Evolutionary conservation across 306 rosid species (phyloP).

Genomic region (Prunus dulcis): DNA sequence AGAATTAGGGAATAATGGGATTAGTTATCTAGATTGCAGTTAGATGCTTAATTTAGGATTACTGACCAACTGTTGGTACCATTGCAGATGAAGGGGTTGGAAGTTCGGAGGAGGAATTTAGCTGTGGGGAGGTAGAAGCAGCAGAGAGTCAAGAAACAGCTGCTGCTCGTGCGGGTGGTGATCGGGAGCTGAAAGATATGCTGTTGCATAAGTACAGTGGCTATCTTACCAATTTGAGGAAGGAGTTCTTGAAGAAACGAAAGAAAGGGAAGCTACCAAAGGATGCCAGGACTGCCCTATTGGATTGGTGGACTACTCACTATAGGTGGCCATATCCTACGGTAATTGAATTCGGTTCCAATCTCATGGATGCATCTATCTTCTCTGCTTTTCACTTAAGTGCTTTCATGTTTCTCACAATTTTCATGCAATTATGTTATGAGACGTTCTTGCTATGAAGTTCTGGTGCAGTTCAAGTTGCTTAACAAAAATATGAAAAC

Average conservation of each 20-base stretch:
- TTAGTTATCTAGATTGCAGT: too few species aligned
- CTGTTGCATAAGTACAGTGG: conserved; percentile 83
- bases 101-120: conserved; percentile 33
- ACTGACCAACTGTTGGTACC: not conserved
- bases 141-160: conserved; percentile 21
- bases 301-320: conserved; percentile 78
- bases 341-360: conserved; percentile 32
- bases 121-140: conserved; percentile 43
- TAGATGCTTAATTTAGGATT: too few species aligned
- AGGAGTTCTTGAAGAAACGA: conserved; percentile 63
- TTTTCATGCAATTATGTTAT: not conserved
- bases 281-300: conserved; percentile 55
- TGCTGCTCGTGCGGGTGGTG: conserved; percentile 15
- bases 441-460: not conserved
- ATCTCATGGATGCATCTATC: not conserved
- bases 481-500: not conserved
- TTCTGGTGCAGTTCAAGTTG: not conserved
- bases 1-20: too few species aligned
- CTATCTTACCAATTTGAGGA: conserved; percentile 60
- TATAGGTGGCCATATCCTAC: conserved; percentile 90
- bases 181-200: conserved; percentile 64
- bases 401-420: not conserved
- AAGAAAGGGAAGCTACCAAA: conserved; percentile 92
- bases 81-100: conserved; percentile 18
- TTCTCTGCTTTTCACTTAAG: not conserved